Evolutionary conservation across 163 green algal genomes (phyloP).

Genomic region (Chlorella variabilis): DNA sequence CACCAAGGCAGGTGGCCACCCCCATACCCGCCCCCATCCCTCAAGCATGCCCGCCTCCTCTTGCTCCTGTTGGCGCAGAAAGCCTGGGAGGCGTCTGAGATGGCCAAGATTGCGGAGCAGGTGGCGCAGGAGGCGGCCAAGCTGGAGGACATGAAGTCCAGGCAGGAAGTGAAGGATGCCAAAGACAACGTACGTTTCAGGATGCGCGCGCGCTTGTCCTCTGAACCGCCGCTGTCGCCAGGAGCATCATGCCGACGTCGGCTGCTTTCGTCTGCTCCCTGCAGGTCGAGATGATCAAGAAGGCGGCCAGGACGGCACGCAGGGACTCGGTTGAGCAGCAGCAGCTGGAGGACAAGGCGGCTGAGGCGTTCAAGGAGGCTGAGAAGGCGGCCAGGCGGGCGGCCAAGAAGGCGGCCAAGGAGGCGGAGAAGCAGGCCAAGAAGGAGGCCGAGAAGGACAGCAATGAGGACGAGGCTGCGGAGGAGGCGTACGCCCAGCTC

Average conservation of each 20-base stretch:
- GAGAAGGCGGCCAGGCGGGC: too few relatives aligned
- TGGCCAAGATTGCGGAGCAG: background rate
- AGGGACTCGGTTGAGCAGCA: background rate
- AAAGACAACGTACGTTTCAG: too few relatives aligned
- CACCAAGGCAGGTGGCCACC: too few relatives aligned
- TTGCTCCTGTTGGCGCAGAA: too few relatives aligned
- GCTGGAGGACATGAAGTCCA: background rate
- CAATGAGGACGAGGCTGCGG: background rate
- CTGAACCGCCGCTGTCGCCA: too few relatives aligned
- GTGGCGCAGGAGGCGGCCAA: background rate
- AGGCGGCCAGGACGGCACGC: background rate
- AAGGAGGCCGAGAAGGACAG: background rate
- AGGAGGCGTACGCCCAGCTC: background rate
- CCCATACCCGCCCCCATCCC: too few relatives aligned
- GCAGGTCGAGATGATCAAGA: background rate
- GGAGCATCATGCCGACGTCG: too few relatives aligned
- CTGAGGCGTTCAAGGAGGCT: too few relatives aligned
- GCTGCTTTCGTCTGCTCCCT: too few relatives aligned
- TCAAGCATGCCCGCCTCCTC: background rate
- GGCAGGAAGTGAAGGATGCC: background rate
- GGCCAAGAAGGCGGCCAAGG: too few relatives aligned
- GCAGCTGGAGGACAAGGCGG: conserved; percentile 11
- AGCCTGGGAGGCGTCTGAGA: background rate
- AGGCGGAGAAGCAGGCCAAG: background rate
- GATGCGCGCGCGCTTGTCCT: too few relatives aligned